Base-by-base conservation (phyloP, 768 basidiomycete genomes). In the Boletus rex-veris region DNA sequence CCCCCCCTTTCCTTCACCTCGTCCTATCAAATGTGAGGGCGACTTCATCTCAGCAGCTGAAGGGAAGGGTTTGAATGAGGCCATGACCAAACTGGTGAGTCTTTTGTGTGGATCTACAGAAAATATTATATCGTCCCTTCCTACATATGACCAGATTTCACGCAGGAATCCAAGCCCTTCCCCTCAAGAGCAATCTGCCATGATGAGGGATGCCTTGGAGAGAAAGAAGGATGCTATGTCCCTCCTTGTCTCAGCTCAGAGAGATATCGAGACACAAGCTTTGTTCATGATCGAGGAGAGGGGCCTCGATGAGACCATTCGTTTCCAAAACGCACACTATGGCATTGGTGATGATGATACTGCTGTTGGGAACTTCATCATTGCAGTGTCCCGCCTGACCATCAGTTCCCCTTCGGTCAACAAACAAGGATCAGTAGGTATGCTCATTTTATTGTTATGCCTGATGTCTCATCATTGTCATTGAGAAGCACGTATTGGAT, bases 351-450 rank as follows among this genome's bases (percentile, higher is more conserved):
- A 19, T 19, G 19, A 19, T 3, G 1, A 19, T 19, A 19, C 19
- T 19, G 19, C 19, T 19, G 19, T 19, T 19, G 19, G 19, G 2
- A 19, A 19, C 1, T 19, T 19, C 19, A 19, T 19, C 19, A 19
- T 19, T 19, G 19, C 3, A 3, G 19, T 19, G 19, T 19, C 19
- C 19, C 19, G 19, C 19, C 19, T 19, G 19, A 19, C 19, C 19
- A 19, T 19, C n/a, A n/a, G n/a, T n/a, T n/a, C n/a, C n/a, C n/a
- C n/a, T 19, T 19, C 19, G 3, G 19, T 19, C 19, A 19, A 19
- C 19, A 19, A 19, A 19, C 19, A 19, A 19, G 19, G 19, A 3
- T 19, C 19, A 86, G 85, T 51, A 87, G 12, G 79, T 80, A 57
- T 87, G 85, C 50, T 81, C 19, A 19, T 19, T 19, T 19, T 19